A percentile compares a stretch with the other conserved stretches of the same genome.
Conservation (phyloP, 164 flowering plant species). For the Kingdonia uniflora region DNA sequence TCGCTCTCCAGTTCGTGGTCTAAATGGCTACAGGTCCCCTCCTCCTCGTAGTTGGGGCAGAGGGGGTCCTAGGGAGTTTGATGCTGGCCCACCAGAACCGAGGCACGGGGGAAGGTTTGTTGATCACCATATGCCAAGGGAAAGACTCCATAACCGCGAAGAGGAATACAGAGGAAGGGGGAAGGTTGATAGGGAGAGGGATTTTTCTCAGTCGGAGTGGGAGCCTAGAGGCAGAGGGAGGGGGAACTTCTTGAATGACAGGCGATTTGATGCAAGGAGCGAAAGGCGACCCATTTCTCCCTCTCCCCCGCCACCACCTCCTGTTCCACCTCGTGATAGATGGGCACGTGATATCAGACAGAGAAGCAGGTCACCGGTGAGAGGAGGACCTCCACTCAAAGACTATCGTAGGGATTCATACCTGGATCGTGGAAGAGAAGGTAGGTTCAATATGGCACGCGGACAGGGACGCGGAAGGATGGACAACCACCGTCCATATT, state of each 20-base stretch:
- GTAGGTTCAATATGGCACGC: slow-evolving; percentile 36
- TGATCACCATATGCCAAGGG: slow-evolving; percentile 43
- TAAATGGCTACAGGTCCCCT: slow-evolving; percentile 65
- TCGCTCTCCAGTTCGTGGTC: slow-evolving; percentile 36
- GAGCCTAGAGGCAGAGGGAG: slow-evolving; percentile 45
- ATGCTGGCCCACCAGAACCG: slow-evolving; percentile 30
- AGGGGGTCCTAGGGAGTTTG: slow-evolving; percentile 55
- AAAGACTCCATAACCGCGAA: slow-evolving; percentile 35
- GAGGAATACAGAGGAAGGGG: slow-evolving; percentile 42
- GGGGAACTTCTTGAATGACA: slow-evolving; percentile 34
- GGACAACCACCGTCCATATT: too few relatives aligned
- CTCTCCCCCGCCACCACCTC: slow-evolving; percentile 26
- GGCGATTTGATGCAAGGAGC: slow-evolving; percentile 34
- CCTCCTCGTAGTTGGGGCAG: slow-evolving; percentile 57
- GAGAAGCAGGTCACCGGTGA: slow-evolving; percentile 74
- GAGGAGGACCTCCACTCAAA: slow-evolving; percentile 37
- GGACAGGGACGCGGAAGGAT: slow-evolving; percentile 3
- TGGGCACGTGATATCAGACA: slow-evolving; percentile 60
- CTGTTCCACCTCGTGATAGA: slow-evolving; percentile 33
- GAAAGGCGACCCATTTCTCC: slow-evolving; percentile 28
- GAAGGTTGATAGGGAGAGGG: slow-evolving; percentile 36
- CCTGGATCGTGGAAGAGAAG: slow-evolving; percentile 48
- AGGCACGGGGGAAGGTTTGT: slow-evolving; percentile 61
- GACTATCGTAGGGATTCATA: slow-evolving; percentile 44
- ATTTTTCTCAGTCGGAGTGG: slow-evolving; percentile 37